Percentiles rank a stretch among this genome's conserved stretches.
phyloP scores from a whole-genome alignment of 1,284 basidiomycete species.

The Neotropicomus parvogracilis region DNA sequence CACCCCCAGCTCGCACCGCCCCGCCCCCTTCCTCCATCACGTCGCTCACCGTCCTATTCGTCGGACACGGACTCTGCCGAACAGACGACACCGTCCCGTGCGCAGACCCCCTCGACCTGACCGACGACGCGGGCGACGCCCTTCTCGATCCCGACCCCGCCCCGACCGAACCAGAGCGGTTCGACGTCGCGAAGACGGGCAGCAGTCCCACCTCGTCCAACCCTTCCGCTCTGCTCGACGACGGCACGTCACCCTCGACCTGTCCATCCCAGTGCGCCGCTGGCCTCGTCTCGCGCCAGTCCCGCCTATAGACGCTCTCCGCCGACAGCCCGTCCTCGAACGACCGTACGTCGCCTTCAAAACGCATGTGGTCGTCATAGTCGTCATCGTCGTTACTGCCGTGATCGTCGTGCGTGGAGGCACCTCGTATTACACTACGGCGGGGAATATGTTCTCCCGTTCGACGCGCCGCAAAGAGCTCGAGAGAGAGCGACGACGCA shows the following conservation, averaged over 20 bases:
- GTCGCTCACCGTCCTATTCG: conserved; percentile 39
- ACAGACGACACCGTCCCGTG: conserved; percentile 37
- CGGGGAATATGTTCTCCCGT: conserved; percentile 54
- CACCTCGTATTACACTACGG: neutral
- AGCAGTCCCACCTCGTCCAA: conserved; percentile 28
- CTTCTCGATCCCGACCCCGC: conserved; percentile 30
- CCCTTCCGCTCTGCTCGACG: conserved; percentile 33
- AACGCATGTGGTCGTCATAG: conserved; percentile 22
- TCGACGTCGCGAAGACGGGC: conserved; percentile 19
- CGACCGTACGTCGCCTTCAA: conserved; percentile 46
- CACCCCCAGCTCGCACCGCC: conserved; percentile 13
- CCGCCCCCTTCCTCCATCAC: conserved; percentile 40
- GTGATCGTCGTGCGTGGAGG: neutral
- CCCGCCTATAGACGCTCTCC: conserved; percentile 65
- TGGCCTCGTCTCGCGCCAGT: conserved; percentile 68
- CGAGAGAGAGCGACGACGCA: conserved; percentile 67
- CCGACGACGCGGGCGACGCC: conserved; percentile 47
- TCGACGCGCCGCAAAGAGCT: conserved; percentile 59
- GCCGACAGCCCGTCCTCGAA: conserved; percentile 62
- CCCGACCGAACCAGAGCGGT: conserved; percentile 16
- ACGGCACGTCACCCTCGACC: neutral
- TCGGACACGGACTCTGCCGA: conserved; percentile 42
- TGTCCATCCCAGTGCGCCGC: conserved; percentile 21
- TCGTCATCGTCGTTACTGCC: neutral
- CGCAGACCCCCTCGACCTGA: conserved; percentile 46